Evolutionary conservation across 2,329 filamentous ascomycete species (phyloP).

Genomic region (Rutstroemia sp.): DNA sequence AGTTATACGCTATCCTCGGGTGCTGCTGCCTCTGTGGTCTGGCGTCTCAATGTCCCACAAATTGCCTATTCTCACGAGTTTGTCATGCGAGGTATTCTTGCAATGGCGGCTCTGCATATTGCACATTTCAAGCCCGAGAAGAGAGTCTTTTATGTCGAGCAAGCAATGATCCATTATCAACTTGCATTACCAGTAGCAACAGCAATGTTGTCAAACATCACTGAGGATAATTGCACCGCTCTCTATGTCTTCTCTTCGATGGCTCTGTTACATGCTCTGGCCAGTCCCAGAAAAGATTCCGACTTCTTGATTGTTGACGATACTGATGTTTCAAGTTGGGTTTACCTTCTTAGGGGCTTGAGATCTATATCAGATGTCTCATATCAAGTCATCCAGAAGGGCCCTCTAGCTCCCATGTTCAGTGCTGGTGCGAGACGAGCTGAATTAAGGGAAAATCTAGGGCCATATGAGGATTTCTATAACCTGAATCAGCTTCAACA

Average conservation of each 20-base stretch:
- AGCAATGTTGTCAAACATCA: constrained; percentile 30
- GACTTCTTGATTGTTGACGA: constrained; percentile 33
- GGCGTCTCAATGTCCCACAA: constrained; percentile 39
- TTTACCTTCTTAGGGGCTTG: constrained; percentile 32
- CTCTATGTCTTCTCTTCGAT: constrained; percentile 35
- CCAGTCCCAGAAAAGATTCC: constrained; percentile 28
- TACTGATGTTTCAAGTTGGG: constrained; percentile 32
- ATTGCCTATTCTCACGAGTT: constrained; percentile 40
- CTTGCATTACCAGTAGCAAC: constrained; percentile 27
- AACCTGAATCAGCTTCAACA: constrained; percentile 19
- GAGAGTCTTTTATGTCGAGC: constrained; percentile 33
- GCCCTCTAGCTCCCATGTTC: constrained; percentile 18
- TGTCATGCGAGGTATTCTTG: constrained; percentile 42
- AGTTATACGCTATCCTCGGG: constrained; percentile 39
- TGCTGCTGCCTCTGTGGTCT: constrained; percentile 36
- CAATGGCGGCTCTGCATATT: constrained; percentile 43
- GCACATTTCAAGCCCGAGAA: constrained; percentile 34
- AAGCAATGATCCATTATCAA: constrained; percentile 33
- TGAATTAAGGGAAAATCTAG: constrained; percentile 15
- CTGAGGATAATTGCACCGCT: constrained; percentile 29
- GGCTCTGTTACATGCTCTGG: constrained; percentile 33
- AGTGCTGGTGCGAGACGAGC: constrained; percentile 7
- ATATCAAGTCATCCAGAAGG: constrained; percentile 16
- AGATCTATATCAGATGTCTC: constrained; percentile 29
- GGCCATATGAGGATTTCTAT: constrained; percentile 5